Conservation (phyloP, 768 basidiomycete genomes). For the Mycena belliarum region DNA sequence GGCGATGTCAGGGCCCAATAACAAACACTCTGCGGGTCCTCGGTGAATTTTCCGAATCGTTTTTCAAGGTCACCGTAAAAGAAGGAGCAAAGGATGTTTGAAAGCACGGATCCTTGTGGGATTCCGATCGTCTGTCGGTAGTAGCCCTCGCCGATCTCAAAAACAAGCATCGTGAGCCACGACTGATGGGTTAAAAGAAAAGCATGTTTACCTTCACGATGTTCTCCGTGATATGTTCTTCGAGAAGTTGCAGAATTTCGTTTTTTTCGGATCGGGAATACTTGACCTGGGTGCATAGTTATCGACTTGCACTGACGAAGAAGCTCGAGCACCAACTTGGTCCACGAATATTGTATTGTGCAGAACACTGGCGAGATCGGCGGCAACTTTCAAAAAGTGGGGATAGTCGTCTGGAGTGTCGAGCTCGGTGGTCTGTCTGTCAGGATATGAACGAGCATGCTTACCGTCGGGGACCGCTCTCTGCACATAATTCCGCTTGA, state of each 20-base stretch:
- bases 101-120: conserved; percentile 97
- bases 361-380: conserved; percentile 62
- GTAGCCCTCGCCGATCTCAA: conserved; percentile 75
- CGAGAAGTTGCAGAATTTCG: conserved; percentile 70
- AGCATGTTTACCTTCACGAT: conserved; percentile 73
- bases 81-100: conserved; percentile 88
- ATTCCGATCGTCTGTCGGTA: conserved; percentile 93
- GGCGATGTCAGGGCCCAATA: background rate
- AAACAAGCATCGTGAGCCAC: conserved; percentile 4
- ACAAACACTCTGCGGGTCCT: conserved; percentile 65
- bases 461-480: conserved; percentile 71
- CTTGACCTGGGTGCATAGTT: conserved; percentile 39
- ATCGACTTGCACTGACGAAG: background rate
- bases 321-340: conserved; percentile 48
- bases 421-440: background rate
- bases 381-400: conserved; percentile 72
- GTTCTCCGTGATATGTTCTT: conserved; percentile 90
- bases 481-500: conserved; percentile 56
- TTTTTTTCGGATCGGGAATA: conserved; percentile 55
- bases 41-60: conserved; percentile 50
- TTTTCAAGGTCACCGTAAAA: conserved; percentile 93
- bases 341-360: conserved; percentile 86
- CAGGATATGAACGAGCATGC: background rate
- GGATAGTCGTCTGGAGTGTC: conserved; percentile 66
- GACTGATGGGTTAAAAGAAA: background rate